Evolutionary conservation across 1,284 basidiomycete genomes (phyloP).

Genomic region (Heterobasidion irregulare): DNA sequence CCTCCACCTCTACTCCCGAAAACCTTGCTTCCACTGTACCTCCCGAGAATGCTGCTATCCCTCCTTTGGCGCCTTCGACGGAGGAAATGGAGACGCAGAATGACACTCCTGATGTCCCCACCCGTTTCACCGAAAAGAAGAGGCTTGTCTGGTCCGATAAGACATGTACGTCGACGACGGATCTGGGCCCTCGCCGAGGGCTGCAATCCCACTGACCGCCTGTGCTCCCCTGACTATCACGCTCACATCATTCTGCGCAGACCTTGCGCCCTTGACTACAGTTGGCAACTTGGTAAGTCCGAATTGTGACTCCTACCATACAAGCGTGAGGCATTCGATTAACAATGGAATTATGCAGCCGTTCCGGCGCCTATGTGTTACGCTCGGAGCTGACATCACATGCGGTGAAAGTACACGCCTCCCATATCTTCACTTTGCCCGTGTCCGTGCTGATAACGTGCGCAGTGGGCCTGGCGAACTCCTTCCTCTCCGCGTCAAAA

Average conservation of each 20-base stretch:
- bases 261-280: slow-evolving; percentile 92
- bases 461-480: slow-evolving; percentile 75
- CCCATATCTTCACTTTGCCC: background rate
- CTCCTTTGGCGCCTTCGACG: slow-evolving; percentile 17
- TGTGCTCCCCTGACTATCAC: background rate
- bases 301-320: background rate
- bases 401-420: slow-evolving; percentile 77
- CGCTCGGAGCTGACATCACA: slow-evolving; percentile 89
- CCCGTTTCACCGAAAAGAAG: slow-evolving; percentile 79
- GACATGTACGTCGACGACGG: slow-evolving; percentile 51
- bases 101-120: slow-evolving; percentile 60
- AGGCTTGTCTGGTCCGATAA: slow-evolving; percentile 82
- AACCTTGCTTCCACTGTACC: background rate
- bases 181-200: background rate
- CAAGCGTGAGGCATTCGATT: no score
- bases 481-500: slow-evolving; percentile 75
- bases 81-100: slow-evolving; percentile 22
- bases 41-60: slow-evolving; percentile 2
- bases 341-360: slow-evolving; percentile 43
- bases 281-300: slow-evolving; percentile 82
- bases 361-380: slow-evolving; percentile 84
- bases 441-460: slow-evolving; percentile 1
- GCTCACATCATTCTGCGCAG: slow-evolving; percentile 25
- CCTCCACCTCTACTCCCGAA: background rate
- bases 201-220: background rate